These are phyloP conservation scores for Musa acuminata DNA, from an alignment of 176 grass and related monocot species.

Conservation along the genomic window DNA sequence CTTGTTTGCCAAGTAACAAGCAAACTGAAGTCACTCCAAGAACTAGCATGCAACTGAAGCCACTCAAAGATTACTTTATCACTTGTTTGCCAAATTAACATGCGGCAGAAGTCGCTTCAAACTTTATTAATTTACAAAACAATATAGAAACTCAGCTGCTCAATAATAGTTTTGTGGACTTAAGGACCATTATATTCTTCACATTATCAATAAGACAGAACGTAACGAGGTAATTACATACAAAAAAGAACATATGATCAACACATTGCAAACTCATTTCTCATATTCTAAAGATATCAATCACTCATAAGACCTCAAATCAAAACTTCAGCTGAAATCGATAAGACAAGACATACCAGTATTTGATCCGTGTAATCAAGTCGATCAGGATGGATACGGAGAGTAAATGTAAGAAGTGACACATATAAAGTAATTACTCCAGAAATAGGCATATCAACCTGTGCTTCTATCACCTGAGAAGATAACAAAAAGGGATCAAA, in stretches of 20 bases:
- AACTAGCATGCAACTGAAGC: background rate
- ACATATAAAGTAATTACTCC: conserved; percentile 92
- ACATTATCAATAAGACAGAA: background rate
- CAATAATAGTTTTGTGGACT: background rate
- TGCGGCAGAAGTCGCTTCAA: background rate
- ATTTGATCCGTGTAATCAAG: conserved; percentile 99
- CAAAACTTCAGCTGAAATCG: background rate
- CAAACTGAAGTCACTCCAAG: background rate
- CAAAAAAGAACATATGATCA: too few relatives aligned
- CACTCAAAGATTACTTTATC: background rate
- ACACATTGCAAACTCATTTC: background rate
- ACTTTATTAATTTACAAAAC: background rate
- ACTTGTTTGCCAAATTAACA: background rate
- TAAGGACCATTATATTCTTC: background rate
- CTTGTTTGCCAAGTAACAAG: background rate
- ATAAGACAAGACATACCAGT: conserved; percentile 45
- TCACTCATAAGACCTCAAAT: background rate
- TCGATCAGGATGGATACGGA: conserved; percentile 90
- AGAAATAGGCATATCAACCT: conserved; percentile 89
- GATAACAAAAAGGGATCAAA: conserved; percentile 11
- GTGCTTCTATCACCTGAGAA: conserved; percentile 92
- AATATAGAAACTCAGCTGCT: background rate
- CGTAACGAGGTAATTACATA: too few relatives aligned
- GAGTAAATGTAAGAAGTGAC: conserved; percentile 95
- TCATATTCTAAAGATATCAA: background rate